Evolutionary conservation across 2,329 filamentous ascomycete species (phyloP).

Genomic region (Aphanoascus verrucosus): DNA sequence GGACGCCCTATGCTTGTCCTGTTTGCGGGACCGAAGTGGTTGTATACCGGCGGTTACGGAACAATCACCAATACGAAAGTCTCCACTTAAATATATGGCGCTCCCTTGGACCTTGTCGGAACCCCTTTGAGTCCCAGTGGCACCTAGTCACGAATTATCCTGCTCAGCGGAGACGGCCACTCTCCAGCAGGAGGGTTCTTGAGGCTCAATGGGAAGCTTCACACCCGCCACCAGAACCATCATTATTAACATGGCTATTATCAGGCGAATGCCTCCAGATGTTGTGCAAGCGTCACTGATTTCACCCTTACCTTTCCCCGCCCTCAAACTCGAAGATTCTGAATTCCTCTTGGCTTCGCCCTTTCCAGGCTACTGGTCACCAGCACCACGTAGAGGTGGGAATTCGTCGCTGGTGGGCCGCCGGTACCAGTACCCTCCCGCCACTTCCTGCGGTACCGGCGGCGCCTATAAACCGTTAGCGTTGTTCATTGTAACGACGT

Average conservation of each 20-base stretch:
- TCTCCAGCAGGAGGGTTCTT: not conserved
- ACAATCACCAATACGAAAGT: not conserved
- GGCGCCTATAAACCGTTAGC: too few species aligned
- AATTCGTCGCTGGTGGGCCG: not conserved
- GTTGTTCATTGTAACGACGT: too few species aligned
- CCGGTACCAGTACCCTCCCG: not conserved
- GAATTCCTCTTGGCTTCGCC: not conserved
- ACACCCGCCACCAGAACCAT: not conserved
- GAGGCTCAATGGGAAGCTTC: not conserved
- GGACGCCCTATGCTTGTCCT: not conserved
- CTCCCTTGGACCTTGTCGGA: constrained; percentile 4
- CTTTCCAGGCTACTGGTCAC: not conserved
- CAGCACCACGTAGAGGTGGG: not conserved
- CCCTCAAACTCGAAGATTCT: not conserved
- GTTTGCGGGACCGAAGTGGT: not conserved
- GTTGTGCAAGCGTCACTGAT: too few species aligned
- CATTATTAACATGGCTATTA: not conserved
- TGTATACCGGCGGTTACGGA: not conserved
- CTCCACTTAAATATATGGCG: not conserved
- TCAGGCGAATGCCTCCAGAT: not conserved
- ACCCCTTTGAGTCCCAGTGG: constrained; percentile 2
- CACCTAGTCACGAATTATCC: not conserved
- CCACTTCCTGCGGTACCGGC: not conserved
- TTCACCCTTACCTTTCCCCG: too few species aligned
- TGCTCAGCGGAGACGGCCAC: not conserved